Conservation (phyloP, 148 eudicot species). For the Rhododendron vialii region DNA sequence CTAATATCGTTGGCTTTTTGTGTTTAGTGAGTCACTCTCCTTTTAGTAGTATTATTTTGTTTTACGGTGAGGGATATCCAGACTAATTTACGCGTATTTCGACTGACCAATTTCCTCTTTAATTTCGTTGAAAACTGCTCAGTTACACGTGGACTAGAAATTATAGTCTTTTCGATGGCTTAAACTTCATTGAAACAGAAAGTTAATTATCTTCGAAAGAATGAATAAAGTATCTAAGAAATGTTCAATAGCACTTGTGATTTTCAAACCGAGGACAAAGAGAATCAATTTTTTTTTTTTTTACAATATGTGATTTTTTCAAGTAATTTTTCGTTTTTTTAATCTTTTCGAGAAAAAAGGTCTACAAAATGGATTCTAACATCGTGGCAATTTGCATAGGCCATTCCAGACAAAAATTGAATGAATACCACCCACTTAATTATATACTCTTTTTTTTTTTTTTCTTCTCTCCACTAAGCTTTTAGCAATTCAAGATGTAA, state of each 20-base stretch:
- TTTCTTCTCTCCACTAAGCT: not conserved
- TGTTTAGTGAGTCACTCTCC: not conserved
- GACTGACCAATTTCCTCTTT: not conserved
- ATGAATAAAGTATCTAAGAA: not conserved
- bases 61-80: not conserved
- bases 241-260: not conserved
- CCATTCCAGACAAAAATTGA: too few species aligned
- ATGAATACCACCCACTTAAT: too few species aligned
- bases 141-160: not conserved
- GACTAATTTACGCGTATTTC: not conserved
- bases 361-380: too few species aligned
- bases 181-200: not conserved
- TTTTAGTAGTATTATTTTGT: not conserved
- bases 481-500: not conserved
- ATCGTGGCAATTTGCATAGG: too few species aligned
- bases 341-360: too few species aligned
- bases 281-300: not conserved
- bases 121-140: not conserved
- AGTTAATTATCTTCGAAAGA: not conserved
- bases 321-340: too few species aligned
- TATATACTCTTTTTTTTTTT: not conserved
- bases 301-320: too few species aligned
- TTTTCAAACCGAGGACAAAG: not conserved
- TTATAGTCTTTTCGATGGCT: not conserved
- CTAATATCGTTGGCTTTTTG: not conserved